Conservation (phyloP, 1,139 yeast genomes). For the Pichia sp. region DNA sequence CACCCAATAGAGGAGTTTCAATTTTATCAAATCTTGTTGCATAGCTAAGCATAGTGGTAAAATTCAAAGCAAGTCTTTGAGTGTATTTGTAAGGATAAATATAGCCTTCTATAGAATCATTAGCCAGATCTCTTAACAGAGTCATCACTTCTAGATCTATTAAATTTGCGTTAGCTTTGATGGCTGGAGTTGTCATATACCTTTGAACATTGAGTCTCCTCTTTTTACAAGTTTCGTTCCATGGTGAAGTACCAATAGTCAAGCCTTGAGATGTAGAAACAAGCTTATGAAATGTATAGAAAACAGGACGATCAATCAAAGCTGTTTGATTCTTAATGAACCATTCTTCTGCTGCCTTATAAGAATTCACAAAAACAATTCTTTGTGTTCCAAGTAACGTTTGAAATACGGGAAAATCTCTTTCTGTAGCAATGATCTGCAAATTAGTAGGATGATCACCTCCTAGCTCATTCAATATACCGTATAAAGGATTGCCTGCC, state of each 20-base stretch:
- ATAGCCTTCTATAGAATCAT: conserved; percentile 5
- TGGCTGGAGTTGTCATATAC: conserved; percentile 37
- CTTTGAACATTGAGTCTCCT: conserved; percentile 49
- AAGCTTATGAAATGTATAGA: conserved; percentile 54
- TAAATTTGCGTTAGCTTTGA: conserved; percentile 31
- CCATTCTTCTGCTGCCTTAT: conserved; percentile 40
- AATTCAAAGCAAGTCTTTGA: conserved; percentile 46
- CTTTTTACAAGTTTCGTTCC: conserved; percentile 42
- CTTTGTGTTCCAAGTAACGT: conserved; percentile 38
- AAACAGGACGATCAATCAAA: conserved; percentile 54
- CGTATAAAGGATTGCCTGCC: conserved; percentile 13
- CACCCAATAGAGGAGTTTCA: conserved; percentile 35
- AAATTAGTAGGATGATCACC: conserved; percentile 18
- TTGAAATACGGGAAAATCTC: conserved; percentile 17
- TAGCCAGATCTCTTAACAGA: conserved; percentile 14
- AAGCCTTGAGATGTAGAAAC: conserved; percentile 51
- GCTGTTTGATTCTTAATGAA: conserved; percentile 49
- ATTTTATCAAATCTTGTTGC: conserved; percentile 48
- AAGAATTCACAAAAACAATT: conserved; percentile 55
- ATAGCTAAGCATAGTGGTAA: conserved; percentile 49
- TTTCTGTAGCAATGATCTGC: conserved; percentile 13
- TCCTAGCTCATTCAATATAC: conserved; percentile 15
- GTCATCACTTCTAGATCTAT: conserved; percentile 40
- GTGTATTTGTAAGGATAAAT: conserved; percentile 32
- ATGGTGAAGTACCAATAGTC: conserved; percentile 71